Conservation (phyloP, 108 stramenopile species). For the Conticribra weissflogii region DNA sequence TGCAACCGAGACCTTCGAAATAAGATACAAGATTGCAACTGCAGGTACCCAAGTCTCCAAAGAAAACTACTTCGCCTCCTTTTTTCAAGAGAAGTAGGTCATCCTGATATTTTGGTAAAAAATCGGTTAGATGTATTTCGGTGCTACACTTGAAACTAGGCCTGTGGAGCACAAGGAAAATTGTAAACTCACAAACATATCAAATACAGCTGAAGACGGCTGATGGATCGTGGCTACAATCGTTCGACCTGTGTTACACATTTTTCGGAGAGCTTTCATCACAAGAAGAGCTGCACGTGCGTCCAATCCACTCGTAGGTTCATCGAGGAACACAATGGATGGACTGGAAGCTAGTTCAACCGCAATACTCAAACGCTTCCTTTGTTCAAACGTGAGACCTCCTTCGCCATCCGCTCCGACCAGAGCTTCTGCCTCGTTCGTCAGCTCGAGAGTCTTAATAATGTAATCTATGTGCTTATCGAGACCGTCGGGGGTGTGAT, state of each 20-base stretch:
- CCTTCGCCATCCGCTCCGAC: constrained; percentile 60
- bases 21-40: constrained; percentile 54
- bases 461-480: constrained; percentile 57
- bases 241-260: constrained; percentile 61
- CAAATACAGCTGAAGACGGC: constrained; percentile 59
- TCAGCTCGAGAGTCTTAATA: constrained; percentile 67
- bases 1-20: constrained; percentile 38
- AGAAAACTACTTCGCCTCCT: constrained; percentile 67
- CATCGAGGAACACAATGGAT: constrained; percentile 55
- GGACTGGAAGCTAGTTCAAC: constrained; percentile 83
- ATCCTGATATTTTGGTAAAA: constrained; percentile 8
- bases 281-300: constrained; percentile 67
- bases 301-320: constrained; percentile 74
- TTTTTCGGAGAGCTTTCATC: constrained; percentile 47
- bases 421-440: constrained; percentile 47
- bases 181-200: constrained; percentile 31
- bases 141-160: neutral
- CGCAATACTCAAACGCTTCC: constrained; percentile 76
- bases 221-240: constrained; percentile 74
- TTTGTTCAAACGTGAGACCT: constrained; percentile 76
- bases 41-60: constrained; percentile 57
- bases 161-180: neutral
- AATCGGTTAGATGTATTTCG: neutral
- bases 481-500: constrained; percentile 23
- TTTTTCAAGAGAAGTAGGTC: constrained; percentile 60